Evolutionary conservation across 768 basidiomycete species (phyloP), one percentile per base, ranked within the genome.

Genomic region (Ramaria sp.): DNA sequence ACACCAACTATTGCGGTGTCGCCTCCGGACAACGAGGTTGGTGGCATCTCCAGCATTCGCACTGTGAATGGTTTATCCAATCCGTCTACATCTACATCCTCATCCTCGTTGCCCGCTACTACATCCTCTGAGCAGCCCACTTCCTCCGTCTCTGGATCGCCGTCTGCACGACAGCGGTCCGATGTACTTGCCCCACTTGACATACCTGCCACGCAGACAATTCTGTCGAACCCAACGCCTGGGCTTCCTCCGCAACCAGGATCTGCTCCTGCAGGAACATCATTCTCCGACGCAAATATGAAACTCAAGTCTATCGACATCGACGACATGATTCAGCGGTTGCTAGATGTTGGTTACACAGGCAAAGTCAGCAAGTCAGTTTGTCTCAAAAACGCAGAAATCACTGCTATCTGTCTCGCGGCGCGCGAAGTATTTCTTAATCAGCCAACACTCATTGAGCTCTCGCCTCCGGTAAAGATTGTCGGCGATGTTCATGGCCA

Each of bases 401-500:
- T 98, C 64, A 85, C 86, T 19, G 83, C 88, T 34, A 87, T 99
- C 59, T 99, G 96, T 71, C 82, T 89, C 61, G 91, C 94, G 33
- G 95, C 95, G 30, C 84, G 96, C 51, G 96, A 98, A 62, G 89
- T 98, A 49, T 95, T 98, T 67, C 83, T 99, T 61, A 83, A 80
- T 66, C 96, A 99, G 68, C 96, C 96, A 9, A 97, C 95, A 3
- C 83, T 99, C 62, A 86, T 99, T 67, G 96, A 99, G 71, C 80
- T 99, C 51, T 91, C 88, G 5, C 96, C 96, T 9, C 95, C 96
- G 27, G 96, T 99, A 63, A 99, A 98, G 79, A 97, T 99, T 61
- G 96, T 98, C 17, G 96, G 96, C 27, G 96, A 99, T 71, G 94
- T 98, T 6, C 96, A 99, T 66, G 96, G 96, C 7, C 96, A 99